Base-by-base conservation (phyloP, 345 rosid species). In the Melaleuca alternifolia region DNA sequence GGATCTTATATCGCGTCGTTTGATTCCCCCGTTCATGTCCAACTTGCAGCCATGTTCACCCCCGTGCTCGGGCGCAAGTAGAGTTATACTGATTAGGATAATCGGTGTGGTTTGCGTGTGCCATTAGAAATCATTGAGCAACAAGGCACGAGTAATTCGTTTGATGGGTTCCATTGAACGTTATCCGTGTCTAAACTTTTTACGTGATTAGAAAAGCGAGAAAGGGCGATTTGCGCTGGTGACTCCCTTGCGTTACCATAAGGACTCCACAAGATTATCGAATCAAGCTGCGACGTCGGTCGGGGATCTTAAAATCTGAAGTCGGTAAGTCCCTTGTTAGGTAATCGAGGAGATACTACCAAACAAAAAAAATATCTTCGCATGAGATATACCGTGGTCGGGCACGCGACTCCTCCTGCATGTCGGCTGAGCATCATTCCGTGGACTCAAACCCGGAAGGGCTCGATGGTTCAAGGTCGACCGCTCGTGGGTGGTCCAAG, bases 81-180 rank as follows among this genome's bases (percentile, higher is more conserved):
- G 11, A 30, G 11, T 5, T 18, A 7, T 65, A 65, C 5, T 1
- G 0, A 4, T 65, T 9, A 11, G 1, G 1, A 10, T 15, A 8
- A 20, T 15, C 10, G 2, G 0, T 8, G 20, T 23, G 1, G 10
- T 65, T 30, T 65, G 1, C 3, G 0, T 30, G 44, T 65, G 15
- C 16, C 21, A 11, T 2, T 16, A 37, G 11, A 0, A 15, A 37
- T 0, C 3, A 11, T 7, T 0, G 0, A 16, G 37, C 37, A 0
- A 62, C 2, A 15, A 30, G 41, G 5, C 30, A 28, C 18, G 20
- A 7, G 41, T 14, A 0, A 14, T 33, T 33, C 3, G 3, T 33
- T 30, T 10, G 15, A 65, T 2, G 10, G 46, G 33, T 65, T 1
- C 0, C 3, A 44, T 62, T 5, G 23, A 30, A 7, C 16, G 2